Base-by-base conservation (phyloP, 768 basidiomycete genomes). In the Boletus subcaerulescens region DNA sequence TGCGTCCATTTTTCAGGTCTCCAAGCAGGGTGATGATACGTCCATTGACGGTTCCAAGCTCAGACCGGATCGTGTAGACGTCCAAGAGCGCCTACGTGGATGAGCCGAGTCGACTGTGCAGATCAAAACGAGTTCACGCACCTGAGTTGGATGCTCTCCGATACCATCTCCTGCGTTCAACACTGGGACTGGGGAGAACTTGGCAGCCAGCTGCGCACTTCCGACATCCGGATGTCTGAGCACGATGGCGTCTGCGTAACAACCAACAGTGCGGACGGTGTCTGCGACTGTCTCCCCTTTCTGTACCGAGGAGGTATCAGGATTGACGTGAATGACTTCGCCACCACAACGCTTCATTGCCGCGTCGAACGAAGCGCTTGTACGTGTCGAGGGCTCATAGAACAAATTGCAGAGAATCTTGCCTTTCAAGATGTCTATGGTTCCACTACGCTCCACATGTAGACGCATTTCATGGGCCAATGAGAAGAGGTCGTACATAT, bases 271-370 rank as follows among this genome's bases (percentile, higher is more conserved):
- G 47, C 97, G 82, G 62, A 99, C 80, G 0, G 96, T 98, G 69
- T 98, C 97, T 18, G 91, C 84, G 40, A 99, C 74, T 0, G 84
- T 87, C 76, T 99, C 97, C 36, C 97, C 97, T 75, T 98, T 99
- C 60, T 80, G 77, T 42, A 97, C 92, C 1, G 93, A 97, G 4
- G 94, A 95, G 2, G 80, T 79, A 50, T 93, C 91, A 3, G 83
- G 82, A 40, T 81, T 81, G 52, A 98, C 81, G 52, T 88, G 81
- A n/a, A 97, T 86, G 38, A 98, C 96, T 64, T 95, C 85, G 18
- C 97, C 97, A 26, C 97, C 97, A 64, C 93, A 93, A 47, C 97
- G 85, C 71, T 97, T 96, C 97, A 98, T 99, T 12, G 97, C 97
- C 3, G 96, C 89, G 68, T 99, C 96, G 65, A 99, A 99, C 10